Percentiles rank a stretch among this genome's conserved stretches.
Evolutionary conservation across 2,329 filamentous ascomycete species (phyloP).

Genomic region (Pyrenochaeta sp.): DNA sequence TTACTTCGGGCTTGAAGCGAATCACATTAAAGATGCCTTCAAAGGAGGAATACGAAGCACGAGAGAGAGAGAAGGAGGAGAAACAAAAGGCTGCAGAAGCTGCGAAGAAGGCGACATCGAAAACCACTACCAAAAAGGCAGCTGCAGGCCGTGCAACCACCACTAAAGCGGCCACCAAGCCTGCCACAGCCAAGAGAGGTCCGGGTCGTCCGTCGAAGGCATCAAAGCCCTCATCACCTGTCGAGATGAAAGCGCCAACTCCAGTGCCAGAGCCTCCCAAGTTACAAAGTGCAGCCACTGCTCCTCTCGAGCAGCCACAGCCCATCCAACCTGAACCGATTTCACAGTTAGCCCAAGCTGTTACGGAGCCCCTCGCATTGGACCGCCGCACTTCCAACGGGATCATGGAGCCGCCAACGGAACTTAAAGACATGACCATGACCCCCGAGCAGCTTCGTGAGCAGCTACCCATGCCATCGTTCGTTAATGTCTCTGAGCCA

Average conservation of each 20-base stretch:
- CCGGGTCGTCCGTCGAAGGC: slow-evolving; percentile 35
- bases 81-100: slow-evolving; percentile 49
- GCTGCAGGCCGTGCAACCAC: slow-evolving; percentile 27
- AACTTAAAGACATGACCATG: slow-evolving; percentile 41
- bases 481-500: slow-evolving; percentile 34
- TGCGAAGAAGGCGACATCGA: slow-evolving; percentile 45
- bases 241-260: slow-evolving; percentile 49
- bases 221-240: slow-evolving; percentile 39
- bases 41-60: slow-evolving; percentile 64
- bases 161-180: slow-evolving; percentile 24
- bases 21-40: slow-evolving; percentile 68
- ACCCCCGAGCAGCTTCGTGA: slow-evolving; percentile 47
- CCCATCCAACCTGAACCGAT: slow-evolving; percentile 28
- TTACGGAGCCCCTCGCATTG: neutral
- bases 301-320: slow-evolving; percentile 40
- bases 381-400: slow-evolving; percentile 28
- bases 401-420: slow-evolving; percentile 39
- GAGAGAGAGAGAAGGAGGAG: slow-evolving; percentile 57
- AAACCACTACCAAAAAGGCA: slow-evolving; percentile 29
- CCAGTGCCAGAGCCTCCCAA: slow-evolving; percentile 43
- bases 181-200: slow-evolving; percentile 32
- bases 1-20: slow-evolving; percentile 63
- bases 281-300: slow-evolving; percentile 27
- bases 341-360: slow-evolving; percentile 11
- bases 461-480: slow-evolving; percentile 45